phyloP scores from a whole-genome alignment of 2,329 filamentous ascomycete species.

The Penicillium sp. region DNA sequence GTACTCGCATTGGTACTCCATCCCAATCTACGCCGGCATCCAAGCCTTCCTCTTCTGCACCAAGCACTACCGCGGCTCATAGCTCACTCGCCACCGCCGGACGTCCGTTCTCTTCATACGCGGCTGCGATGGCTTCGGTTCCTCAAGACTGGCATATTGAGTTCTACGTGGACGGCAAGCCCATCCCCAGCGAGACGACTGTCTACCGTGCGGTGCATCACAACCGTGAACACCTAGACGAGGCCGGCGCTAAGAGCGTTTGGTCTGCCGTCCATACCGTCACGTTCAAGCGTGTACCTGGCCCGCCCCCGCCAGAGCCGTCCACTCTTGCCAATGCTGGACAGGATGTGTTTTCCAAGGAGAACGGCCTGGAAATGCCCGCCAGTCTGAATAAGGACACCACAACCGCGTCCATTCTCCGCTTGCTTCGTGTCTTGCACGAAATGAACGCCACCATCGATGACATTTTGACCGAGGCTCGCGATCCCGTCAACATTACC shows the following conservation, averaged over 20 bases:
- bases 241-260: constrained; percentile 68
- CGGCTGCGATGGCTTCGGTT: constrained; percentile 71
- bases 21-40: constrained; percentile 54
- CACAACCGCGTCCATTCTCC: constrained; percentile 79
- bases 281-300: constrained; percentile 81
- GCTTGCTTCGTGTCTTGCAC: constrained; percentile 82
- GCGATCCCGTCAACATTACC: constrained; percentile 64
- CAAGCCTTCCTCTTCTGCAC: constrained; percentile 38
- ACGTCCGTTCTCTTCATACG: constrained; percentile 69
- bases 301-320: constrained; percentile 71
- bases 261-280: constrained; percentile 90
- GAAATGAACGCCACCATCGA: constrained; percentile 90
- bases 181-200: constrained; percentile 85
- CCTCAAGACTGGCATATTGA: constrained; percentile 97
- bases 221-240: constrained; percentile 57
- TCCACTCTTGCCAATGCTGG: constrained; percentile 55
- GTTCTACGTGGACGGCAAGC: constrained; percentile 79
- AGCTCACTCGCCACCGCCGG: constrained; percentile 50
- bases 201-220: constrained; percentile 92
- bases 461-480: constrained; percentile 77
- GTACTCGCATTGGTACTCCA: constrained; percentile 78
- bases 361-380: constrained; percentile 61
- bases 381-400: constrained; percentile 77
- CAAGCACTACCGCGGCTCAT: constrained; percentile 23
- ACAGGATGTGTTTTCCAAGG: constrained; percentile 49